These are phyloP conservation scores for Ophiocordyceps robertsii DNA, from an alignment of 2,329 filamentous ascomycete species.

Conservation along the genomic window DNA sequence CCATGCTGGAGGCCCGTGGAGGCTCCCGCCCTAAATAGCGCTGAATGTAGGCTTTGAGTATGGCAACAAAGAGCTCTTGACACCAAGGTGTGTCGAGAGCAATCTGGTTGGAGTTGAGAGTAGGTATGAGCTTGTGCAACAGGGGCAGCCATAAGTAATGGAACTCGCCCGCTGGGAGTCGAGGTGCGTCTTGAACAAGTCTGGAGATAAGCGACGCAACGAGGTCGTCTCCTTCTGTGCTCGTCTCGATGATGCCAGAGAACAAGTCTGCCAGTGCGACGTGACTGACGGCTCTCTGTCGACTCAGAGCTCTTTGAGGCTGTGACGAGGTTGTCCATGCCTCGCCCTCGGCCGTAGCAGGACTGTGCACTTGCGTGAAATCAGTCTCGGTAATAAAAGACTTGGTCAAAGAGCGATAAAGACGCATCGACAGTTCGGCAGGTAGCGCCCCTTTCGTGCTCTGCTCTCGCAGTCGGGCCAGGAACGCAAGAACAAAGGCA, in stretches of 20 bases:
- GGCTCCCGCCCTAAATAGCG: conserved; percentile 10
- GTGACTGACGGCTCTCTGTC: not conserved
- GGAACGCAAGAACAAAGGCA: conserved; percentile 4
- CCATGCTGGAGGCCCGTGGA: not conserved
- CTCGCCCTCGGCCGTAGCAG: not conserved
- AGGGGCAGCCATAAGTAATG: conserved; percentile 16
- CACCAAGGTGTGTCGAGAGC: conserved; percentile 7
- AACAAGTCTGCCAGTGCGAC: conserved; percentile 5
- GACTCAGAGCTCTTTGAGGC: not conserved
- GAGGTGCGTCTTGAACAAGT: conserved; percentile 4
- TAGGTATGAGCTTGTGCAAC: conserved; percentile 8
- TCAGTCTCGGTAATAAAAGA: conserved; percentile 2
- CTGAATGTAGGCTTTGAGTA: conserved; percentile 10
- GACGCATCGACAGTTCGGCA: not conserved
- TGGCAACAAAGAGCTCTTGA: conserved; percentile 9
- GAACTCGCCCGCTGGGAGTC: conserved; percentile 7
- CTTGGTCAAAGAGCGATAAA: conserved; percentile 3
- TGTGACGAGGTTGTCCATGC: not conserved
- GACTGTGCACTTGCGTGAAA: conserved; percentile 1
- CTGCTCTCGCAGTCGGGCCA: conserved; percentile 2
- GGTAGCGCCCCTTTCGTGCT: not conserved
- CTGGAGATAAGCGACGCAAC: conserved; percentile 7
- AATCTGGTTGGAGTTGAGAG: conserved; percentile 4
- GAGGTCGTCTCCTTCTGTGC: conserved; percentile 6
- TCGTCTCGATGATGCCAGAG: conserved; percentile 2